A percentile compares a stretch with the other conserved stretches of the same genome.
These are phyloP conservation scores for Melastoma malabathricum DNA, from an alignment of 345 rosid species.

Conservation along the genomic window DNA sequence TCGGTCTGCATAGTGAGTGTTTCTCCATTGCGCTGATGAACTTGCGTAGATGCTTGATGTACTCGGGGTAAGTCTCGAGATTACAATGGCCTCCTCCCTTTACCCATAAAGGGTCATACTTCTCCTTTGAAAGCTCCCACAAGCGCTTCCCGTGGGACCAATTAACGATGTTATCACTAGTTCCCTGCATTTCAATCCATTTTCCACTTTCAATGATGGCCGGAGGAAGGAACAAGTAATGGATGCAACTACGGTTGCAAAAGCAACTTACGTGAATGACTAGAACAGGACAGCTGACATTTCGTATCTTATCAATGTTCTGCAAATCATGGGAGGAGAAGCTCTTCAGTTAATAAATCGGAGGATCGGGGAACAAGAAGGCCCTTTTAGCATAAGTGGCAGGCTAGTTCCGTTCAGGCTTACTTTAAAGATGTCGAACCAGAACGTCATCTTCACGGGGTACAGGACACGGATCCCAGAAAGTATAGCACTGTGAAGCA, in stretches of 20 bases:
- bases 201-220: too few species aligned
- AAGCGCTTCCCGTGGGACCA: conserved; percentile 77
- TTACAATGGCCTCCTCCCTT: conserved; percentile 98
- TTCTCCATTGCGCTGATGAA: conserved; percentile 87
- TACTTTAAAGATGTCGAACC: conserved; percentile 92
- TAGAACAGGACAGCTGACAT: conserved; percentile 73
- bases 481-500: conserved; percentile 94
- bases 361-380: too few species aligned
- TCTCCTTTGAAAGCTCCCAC: conserved; percentile 89
- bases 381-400: too few species aligned
- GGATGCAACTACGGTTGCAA: not conserved
- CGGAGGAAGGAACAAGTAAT: not conserved
- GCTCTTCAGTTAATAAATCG: not conserved
- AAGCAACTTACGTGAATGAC: conserved; percentile 74
- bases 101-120: conserved; percentile 89
- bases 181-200: conserved; percentile 37
- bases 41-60: conserved; percentile 72
- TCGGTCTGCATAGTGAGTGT: conserved; percentile 39
- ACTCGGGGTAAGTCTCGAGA: conserved; percentile 88
- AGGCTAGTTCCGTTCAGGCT: conserved; percentile 6
- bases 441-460: conserved; percentile 87
- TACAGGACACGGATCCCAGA: conserved; percentile 84
- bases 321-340: conserved; percentile 14
- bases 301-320: conserved; percentile 95
- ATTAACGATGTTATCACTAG: conserved; percentile 78